Percentiles rank a stretch among this genome's conserved stretches.
Conservation (phyloP, 345 rosid genomes). For the Gossypium stocksii region DNA sequence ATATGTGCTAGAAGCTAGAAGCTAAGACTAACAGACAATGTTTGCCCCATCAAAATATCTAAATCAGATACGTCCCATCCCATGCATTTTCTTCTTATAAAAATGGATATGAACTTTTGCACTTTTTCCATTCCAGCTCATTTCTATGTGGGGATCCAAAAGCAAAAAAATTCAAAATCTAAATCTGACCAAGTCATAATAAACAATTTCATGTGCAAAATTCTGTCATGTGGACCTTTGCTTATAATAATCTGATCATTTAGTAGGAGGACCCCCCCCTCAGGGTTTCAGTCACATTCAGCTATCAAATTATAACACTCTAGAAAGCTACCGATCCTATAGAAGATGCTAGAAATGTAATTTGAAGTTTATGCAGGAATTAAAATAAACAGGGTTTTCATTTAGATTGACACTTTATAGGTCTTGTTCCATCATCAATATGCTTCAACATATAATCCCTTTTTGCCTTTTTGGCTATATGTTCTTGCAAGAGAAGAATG, state of each 20-base stretch:
- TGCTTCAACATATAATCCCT: background rate
- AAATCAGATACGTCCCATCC: background rate
- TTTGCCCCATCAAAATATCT: background rate
- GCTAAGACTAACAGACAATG: background rate
- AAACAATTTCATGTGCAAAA: slow-evolving; percentile 7
- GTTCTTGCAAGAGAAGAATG: background rate
- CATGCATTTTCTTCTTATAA: background rate
- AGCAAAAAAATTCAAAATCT: background rate
- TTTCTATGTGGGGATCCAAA: background rate
- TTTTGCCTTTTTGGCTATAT: no score
- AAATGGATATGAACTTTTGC: background rate
- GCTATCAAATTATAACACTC: background rate
- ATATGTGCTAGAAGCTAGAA: background rate
- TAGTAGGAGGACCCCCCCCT: background rate
- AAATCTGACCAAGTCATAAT: background rate
- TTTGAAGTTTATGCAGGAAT: no score
- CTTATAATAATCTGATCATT: background rate
- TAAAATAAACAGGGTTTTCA: background rate
- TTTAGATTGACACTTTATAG: background rate
- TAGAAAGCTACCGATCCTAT: background rate
- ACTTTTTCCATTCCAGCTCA: background rate
- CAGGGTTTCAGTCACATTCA: background rate
- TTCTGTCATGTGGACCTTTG: background rate
- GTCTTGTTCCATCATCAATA: background rate
- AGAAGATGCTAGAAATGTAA: background rate